Conservation (phyloP, 768 basidiomycete genomes). For the Trametes elegans region DNA sequence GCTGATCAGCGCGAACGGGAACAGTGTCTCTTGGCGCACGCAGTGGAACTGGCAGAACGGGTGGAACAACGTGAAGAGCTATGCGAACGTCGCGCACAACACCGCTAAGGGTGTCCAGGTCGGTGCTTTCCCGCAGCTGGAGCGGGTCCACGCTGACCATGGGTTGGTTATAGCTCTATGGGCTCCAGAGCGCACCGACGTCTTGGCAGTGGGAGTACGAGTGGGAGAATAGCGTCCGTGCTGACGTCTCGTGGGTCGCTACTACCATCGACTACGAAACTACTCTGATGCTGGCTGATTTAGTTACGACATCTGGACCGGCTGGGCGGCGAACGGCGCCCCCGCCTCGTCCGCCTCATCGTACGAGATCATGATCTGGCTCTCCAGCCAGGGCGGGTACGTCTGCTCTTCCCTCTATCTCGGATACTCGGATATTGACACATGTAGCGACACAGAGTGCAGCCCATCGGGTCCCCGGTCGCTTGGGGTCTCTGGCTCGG, state of each 20-base stretch:
- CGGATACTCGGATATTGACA: neutral
- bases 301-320: constrained; percentile 42
- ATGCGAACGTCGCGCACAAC: constrained; percentile 49
- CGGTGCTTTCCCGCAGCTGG: neutral
- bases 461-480: constrained; percentile 52
- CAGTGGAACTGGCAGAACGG: constrained; percentile 52
- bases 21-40: constrained; percentile 51
- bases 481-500: constrained; percentile 40
- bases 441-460: constrained; percentile 36
- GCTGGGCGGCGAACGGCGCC: neutral
- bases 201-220: constrained; percentile 51
- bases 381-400: constrained; percentile 54
- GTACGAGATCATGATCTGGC: constrained; percentile 64
- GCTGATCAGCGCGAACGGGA: constrained; percentile 37
- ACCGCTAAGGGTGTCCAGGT: constrained; percentile 49
- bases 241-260: constrained; percentile 51
- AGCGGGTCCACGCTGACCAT: too few relatives aligned
- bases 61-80: constrained; percentile 55
- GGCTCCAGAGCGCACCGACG: constrained; percentile 45
- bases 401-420: constrained; percentile 3
- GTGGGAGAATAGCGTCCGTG: constrained; percentile 42
- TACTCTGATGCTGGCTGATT: too few relatives aligned
- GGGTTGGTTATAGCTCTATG: constrained; percentile 37
- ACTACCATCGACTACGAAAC: too few relatives aligned
- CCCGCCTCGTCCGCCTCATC: constrained; percentile 21